These are phyloP conservation scores for Ustilago bromivora DNA, from an alignment of 1,284 basidiomycete genomes.

Conservation along the genomic window DNA sequence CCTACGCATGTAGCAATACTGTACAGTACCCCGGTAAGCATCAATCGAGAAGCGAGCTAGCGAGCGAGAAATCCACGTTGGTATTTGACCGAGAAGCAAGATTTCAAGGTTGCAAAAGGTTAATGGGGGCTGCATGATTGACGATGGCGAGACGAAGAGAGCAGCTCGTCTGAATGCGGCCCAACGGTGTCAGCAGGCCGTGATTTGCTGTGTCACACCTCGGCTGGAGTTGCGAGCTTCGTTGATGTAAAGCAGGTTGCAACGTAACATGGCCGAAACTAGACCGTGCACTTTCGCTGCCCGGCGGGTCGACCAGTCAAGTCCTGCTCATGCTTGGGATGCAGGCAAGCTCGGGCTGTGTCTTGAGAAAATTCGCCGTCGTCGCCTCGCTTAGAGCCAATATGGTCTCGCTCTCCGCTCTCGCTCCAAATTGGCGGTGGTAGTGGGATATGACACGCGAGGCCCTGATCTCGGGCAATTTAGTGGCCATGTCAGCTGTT, in stretches of 20 bases:
- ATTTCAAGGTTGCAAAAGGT: neutral
- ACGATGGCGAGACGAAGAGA: neutral
- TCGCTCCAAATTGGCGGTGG: neutral
- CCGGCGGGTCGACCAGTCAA: no score
- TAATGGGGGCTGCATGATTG: neutral
- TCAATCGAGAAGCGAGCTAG: neutral
- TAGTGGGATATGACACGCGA: neutral
- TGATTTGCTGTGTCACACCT: slow-evolving; percentile 13
- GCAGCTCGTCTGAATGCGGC: neutral
- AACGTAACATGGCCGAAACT: neutral
- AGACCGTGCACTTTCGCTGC: no score
- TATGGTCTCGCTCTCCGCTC: neutral
- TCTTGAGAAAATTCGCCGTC: slow-evolving; percentile 3
- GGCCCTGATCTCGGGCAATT: neutral
- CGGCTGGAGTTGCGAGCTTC: neutral
- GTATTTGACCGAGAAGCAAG: neutral
- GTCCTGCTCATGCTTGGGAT: no score
- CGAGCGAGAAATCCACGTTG: neutral
- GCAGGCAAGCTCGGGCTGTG: neutral
- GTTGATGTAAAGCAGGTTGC: neutral
- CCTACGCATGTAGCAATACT: neutral
- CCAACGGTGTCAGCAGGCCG: neutral
- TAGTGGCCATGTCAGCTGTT: neutral
- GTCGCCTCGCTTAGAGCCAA: neutral
- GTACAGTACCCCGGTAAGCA: neutral